These are phyloP conservation scores for Candida vartiovaarae DNA, from an alignment of 805 yeast genomes.

Conservation along the genomic window DNA sequence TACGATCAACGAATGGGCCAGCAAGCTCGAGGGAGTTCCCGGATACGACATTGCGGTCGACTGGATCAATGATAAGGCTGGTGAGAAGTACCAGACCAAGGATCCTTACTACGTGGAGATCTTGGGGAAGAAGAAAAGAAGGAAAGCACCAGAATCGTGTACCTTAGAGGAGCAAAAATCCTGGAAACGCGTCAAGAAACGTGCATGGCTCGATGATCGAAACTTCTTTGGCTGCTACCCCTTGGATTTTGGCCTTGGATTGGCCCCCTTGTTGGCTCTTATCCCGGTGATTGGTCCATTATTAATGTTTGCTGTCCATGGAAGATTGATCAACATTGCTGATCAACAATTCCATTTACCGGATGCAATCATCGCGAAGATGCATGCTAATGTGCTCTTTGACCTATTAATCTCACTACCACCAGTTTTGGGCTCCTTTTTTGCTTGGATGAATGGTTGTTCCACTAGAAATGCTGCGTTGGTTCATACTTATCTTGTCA, in stretches of 20 bases:
- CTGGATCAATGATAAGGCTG: constrained; percentile 59
- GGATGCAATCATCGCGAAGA: constrained; percentile 47
- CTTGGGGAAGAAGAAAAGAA: constrained; percentile 47
- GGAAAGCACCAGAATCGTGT: constrained; percentile 54
- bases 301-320: constrained; percentile 72
- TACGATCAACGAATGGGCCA: constrained; percentile 15
- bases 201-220: constrained; percentile 85
- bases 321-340: constrained; percentile 56
- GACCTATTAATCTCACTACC: constrained; percentile 73
- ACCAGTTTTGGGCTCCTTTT: constrained; percentile 72
- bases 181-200: constrained; percentile 67
- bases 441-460: constrained; percentile 78
- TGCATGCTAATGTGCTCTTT: constrained; percentile 68
- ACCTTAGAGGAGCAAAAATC: constrained; percentile 52
- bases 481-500: constrained; percentile 39
- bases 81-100: constrained; percentile 51
- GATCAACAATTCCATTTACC: constrained; percentile 53
- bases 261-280: constrained; percentile 65
- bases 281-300: constrained; percentile 84
- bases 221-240: constrained; percentile 78
- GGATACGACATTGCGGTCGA: constrained; percentile 53
- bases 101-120: constrained; percentile 57
- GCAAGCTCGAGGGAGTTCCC: constrained; percentile 43
- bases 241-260: constrained; percentile 68
- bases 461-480: constrained; percentile 86